Percentiles rank a stretch among this genome's conserved stretches.
Evolutionary conservation across 169 alveolate species (phyloP).

Genomic region (Sarcocystis neurona): DNA sequence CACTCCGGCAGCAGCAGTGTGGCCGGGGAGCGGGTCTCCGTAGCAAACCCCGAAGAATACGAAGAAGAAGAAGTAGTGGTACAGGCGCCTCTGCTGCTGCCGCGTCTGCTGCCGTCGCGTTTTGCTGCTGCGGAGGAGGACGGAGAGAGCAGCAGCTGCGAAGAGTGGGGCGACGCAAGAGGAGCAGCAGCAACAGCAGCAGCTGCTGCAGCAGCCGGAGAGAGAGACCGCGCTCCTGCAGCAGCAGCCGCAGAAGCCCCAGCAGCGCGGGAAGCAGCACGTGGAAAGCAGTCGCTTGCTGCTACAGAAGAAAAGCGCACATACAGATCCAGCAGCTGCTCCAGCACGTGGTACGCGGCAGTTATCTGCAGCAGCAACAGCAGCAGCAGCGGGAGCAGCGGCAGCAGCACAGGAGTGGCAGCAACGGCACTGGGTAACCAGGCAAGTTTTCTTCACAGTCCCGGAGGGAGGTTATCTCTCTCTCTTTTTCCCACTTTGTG

Average conservation of each 20-base stretch:
- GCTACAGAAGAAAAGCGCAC: background rate
- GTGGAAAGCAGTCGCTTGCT: too few relatives aligned
- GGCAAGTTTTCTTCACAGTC: too few relatives aligned
- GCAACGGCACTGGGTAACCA: too few relatives aligned
- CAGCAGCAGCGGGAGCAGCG: too few relatives aligned
- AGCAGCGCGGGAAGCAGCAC: too few relatives aligned
- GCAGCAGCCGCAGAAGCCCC: background rate
- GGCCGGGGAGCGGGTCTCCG: too few relatives aligned
- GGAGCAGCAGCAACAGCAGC: background rate
- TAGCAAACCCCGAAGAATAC: background rate
- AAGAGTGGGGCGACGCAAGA: background rate
- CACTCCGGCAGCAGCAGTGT: too few relatives aligned
- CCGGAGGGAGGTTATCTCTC: too few relatives aligned
- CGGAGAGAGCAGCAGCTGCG: background rate
- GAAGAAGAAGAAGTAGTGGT: background rate
- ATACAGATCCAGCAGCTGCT: slow-evolving; percentile 14
- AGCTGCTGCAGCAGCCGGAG: background rate
- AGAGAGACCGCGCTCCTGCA: background rate
- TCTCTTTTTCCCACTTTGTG: too few relatives aligned
- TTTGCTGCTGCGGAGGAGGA: background rate
- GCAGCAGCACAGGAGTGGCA: too few relatives aligned
- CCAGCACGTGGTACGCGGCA: slow-evolving; percentile 21
- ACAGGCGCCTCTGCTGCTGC: background rate
- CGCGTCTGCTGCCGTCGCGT: background rate
- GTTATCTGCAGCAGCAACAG: background rate